Evolutionary conservation across 352 stramenopile genomes (phyloP).

Genomic region (Globisporangium apiculatum): DNA sequence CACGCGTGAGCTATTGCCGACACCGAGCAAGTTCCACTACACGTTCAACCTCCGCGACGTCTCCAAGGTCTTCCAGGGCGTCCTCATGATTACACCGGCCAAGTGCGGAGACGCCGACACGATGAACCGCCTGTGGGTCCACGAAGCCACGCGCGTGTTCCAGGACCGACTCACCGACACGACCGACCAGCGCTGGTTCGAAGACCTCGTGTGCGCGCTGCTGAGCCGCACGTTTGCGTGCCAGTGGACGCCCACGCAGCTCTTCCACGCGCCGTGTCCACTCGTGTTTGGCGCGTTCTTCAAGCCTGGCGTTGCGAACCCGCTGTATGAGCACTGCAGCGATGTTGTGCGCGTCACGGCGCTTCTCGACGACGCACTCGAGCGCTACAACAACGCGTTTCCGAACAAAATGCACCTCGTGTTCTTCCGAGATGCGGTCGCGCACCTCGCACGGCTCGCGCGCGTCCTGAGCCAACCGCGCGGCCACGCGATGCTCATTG

Average conservation of each 20-base stretch:
- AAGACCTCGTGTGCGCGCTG: slow-evolving; percentile 82
- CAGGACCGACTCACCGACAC: slow-evolving; percentile 90
- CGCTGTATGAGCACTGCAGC: slow-evolving; percentile 82
- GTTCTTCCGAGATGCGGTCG: slow-evolving; percentile 93
- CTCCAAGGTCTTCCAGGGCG: slow-evolving; percentile 94
- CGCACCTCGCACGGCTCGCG: slow-evolving; percentile 82
- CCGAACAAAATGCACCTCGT: slow-evolving; percentile 95
- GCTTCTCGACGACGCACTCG: slow-evolving; percentile 88
- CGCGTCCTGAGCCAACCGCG: slow-evolving; percentile 89
- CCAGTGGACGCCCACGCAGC: slow-evolving; percentile 63
- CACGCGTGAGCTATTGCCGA: slow-evolving; percentile 88
- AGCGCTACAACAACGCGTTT: slow-evolving; percentile 93
- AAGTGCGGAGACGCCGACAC: slow-evolving; percentile 81
- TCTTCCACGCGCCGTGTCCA: slow-evolving; percentile 86
- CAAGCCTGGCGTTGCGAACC: slow-evolving; percentile 60
- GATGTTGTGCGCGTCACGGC: slow-evolving; percentile 78
- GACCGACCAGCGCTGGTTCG: slow-evolving; percentile 88
- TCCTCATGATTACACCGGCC: slow-evolving; percentile 88
- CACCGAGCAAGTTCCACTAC: slow-evolving; percentile 91
- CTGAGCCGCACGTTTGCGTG: slow-evolving; percentile 69
- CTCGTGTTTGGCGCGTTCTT: slow-evolving; percentile 93
- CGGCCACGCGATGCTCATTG: slow-evolving; percentile 95
- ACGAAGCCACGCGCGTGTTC: slow-evolving; percentile 91
- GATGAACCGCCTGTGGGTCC: slow-evolving; percentile 89
- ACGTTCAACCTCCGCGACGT: slow-evolving; percentile 96